Evolutionary conservation across 768 basidiomycete genomes (phyloP).

Genomic region (Fistulinella prunicolor): DNA sequence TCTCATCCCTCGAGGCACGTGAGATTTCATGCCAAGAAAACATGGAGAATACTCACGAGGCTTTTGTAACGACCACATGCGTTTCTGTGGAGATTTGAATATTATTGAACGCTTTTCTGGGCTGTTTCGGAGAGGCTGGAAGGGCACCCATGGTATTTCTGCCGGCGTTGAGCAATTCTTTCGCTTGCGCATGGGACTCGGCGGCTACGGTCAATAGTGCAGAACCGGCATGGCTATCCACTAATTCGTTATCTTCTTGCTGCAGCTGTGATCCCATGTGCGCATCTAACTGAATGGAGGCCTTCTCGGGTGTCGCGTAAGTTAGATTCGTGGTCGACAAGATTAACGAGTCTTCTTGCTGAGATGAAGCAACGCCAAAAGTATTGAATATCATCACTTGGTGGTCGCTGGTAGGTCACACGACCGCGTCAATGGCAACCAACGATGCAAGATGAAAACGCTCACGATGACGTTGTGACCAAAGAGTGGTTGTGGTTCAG

Average conservation of each 20-base stretch:
- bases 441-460: not conserved
- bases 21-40: not conserved
- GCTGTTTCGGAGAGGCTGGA: not conserved
- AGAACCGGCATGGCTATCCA: not conserved
- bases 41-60: constrained; percentile 1
- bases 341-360: not conserved
- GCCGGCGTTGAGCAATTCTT: not conserved
- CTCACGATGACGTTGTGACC: not conserved
- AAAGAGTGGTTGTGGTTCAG: not conserved
- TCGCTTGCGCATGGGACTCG: not conserved
- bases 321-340: not conserved
- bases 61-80: not conserved
- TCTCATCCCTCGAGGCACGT: constrained; percentile 2
- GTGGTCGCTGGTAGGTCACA: not conserved
- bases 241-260: not conserved
- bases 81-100: not conserved
- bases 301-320: not conserved
- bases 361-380: not conserved
- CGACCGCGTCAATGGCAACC: not conserved
- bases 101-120: not conserved
- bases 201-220: not conserved
- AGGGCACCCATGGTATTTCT: not conserved
- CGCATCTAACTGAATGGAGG: not conserved
- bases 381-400: too few species aligned
- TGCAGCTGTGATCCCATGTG: not conserved